Conservation (phyloP, 164 flowering plant genomes). For the Umbellularia californica region DNA sequence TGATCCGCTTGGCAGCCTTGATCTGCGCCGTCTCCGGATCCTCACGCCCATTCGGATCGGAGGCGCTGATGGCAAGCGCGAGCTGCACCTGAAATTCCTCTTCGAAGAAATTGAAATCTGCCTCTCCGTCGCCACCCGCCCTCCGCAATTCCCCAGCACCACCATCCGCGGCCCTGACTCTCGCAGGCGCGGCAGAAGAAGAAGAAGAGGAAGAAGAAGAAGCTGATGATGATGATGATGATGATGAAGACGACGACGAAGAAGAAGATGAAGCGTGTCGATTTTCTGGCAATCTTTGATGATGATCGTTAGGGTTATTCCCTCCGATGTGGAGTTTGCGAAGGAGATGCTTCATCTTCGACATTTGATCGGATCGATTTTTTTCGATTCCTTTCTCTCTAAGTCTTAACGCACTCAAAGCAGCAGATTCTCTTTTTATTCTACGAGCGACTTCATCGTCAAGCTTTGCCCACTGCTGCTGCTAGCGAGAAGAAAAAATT, state of each 20-base stretch:
- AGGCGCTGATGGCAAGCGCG: constrained; percentile 94
- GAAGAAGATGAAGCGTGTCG: constrained; percentile 17
- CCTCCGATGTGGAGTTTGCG: constrained; percentile 83
- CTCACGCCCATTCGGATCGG: constrained; percentile 53
- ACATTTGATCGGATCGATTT: constrained; percentile 40
- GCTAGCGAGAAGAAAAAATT: neutral
- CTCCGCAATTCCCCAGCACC: constrained; percentile 3
- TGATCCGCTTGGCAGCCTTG: constrained; percentile 82
- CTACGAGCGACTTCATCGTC: neutral
- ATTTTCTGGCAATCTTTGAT: constrained; percentile 15
- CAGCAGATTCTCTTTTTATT: neutral
- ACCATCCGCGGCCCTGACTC: neutral
- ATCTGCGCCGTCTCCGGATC: constrained; percentile 87
- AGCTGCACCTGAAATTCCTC: constrained; percentile 97
- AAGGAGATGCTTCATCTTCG: constrained; percentile 77
- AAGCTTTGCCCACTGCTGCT: neutral
- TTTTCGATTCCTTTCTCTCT: neutral
- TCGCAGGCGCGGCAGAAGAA: constrained; percentile 6
- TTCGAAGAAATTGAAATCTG: constrained; percentile 61
- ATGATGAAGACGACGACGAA: constrained; percentile 20
- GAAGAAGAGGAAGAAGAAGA: constrained; percentile 17
- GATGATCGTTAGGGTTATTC: constrained; percentile 20
- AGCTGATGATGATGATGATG: constrained; percentile 11
- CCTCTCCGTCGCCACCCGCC: neutral
- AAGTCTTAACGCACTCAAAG: neutral